Evolutionary conservation across 2,329 filamentous ascomycete genomes (phyloP).

Genomic region (Diaporthe destruens): DNA sequence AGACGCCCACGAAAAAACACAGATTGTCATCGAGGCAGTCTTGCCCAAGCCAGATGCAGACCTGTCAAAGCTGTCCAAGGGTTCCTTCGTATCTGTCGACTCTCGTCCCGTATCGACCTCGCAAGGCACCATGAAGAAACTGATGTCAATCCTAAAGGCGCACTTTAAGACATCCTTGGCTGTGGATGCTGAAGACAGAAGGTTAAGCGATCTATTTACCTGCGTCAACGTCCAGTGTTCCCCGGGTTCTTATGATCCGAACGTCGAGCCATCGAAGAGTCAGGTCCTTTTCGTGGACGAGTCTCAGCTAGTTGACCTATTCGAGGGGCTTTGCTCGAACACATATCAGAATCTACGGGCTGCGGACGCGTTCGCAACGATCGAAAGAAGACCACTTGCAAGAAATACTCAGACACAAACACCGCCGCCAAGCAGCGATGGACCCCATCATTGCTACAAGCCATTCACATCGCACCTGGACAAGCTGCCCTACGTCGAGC

Average conservation of each 20-base stretch:
- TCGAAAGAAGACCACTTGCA: constrained; percentile 28
- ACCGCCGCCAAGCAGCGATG: constrained; percentile 51
- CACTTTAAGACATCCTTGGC: constrained; percentile 55
- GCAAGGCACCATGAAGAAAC: constrained; percentile 70
- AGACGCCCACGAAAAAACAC: not conserved
- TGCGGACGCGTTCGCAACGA: constrained; percentile 21
- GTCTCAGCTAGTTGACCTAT: constrained; percentile 56
- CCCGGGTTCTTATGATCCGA: constrained; percentile 75
- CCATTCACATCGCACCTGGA: too few relatives aligned
- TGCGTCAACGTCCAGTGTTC: constrained; percentile 74
- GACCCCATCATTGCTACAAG: constrained; percentile 45
- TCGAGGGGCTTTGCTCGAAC: constrained; percentile 58
- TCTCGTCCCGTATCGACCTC: constrained; percentile 70
- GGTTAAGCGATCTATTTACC: constrained; percentile 69
- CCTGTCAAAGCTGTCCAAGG: constrained; percentile 58
- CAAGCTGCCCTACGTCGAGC: not conserved
- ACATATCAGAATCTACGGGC: constrained; percentile 50
- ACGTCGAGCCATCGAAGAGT: constrained; percentile 79
- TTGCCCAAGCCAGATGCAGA: constrained; percentile 66
- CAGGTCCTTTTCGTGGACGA: constrained; percentile 77
- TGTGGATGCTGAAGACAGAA: constrained; percentile 44
- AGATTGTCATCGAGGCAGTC: constrained; percentile 68
- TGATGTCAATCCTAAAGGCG: constrained; percentile 66
- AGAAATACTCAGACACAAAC: constrained; percentile 34
- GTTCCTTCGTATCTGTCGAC: constrained; percentile 76